Base-by-base conservation (phyloP, 495 filamentous ascomycete genomes). In the Aspergillus wentii region DNA sequence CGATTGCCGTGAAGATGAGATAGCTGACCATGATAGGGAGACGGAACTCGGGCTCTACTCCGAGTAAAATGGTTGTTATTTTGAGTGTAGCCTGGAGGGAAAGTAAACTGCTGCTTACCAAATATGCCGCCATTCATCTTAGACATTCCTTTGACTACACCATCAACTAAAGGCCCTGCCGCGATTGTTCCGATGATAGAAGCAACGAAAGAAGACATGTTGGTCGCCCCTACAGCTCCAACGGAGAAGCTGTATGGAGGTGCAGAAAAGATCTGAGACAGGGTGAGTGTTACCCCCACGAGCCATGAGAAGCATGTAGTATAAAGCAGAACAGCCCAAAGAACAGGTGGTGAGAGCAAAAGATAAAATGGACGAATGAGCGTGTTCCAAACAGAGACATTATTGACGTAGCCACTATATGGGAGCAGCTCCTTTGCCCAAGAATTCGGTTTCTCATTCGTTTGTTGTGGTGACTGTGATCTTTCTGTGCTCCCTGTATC, bases 1-100 rank as follows among this genome's bases (percentile, higher is more conserved):
- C 64, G 0, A 62, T 60, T 19, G 61, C 57, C 2, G 63, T 66
- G 39, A 70, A 59, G 17, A 64, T 35, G 11, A 68, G 52, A 32
- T 59, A 61, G 4, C 64, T 59, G 1, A 62, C 22, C 54, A 71
- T 64, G 37, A 68, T 55, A 0, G 60, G 59, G 5, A 74, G 56
- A 36, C 68, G 58, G 48, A 71, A 73, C 39, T 73, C 68, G 3
- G 67, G 67, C 36, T 72, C 68, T 56, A n/a, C n/a, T n/a, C n/a
- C n/a, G n/a, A n/a, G n/a, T n/a, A n/a, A 43, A 34, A 33, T 46
- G 45, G 0, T 53, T 41, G 11, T 54, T 48, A 49, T 57, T 59
- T 26, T 27, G 29, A 14, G 41, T 30, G 8, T 40, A 37, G 23
- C 44, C 42, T 9, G 40, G 3, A 25, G 10, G 27, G 16, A 17